A percentile compares a stretch with the other conserved stretches of the same genome.
Conservation (phyloP, 352 stramenopile genomes). For the Phytophthora ohioensis region DNA sequence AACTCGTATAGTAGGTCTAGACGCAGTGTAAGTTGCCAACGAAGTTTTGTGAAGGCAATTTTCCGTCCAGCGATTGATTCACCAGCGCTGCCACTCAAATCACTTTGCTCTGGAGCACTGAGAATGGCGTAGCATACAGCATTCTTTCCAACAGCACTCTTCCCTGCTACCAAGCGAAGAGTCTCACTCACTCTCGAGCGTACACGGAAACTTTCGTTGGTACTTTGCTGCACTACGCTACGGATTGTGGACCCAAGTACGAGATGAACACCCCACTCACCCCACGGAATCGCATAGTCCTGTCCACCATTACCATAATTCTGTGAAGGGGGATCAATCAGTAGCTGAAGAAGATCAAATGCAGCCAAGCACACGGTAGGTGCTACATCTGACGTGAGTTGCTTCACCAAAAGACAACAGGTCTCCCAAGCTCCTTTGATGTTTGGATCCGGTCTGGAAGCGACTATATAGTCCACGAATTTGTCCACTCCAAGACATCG, state of each 20-base stretch:
- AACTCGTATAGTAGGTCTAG: conserved; percentile 75
- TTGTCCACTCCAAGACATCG: conserved; percentile 67
- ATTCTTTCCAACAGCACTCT: conserved; percentile 62
- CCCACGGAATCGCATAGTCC: conserved; percentile 76
- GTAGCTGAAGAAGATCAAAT: conserved; percentile 64
- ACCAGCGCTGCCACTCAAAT: conserved; percentile 42
- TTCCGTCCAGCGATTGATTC: conserved; percentile 48
- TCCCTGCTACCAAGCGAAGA: conserved; percentile 54
- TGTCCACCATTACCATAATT: conserved; percentile 11
- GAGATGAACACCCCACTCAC: conserved; percentile 82
- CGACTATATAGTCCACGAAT: conserved; percentile 54
- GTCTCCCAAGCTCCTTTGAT: conserved; percentile 81
- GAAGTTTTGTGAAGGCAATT: conserved; percentile 59
- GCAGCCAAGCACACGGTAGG: conserved; percentile 59
- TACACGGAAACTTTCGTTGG: conserved; percentile 70
- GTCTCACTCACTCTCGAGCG: conserved; percentile 57
- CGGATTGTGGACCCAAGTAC: conserved; percentile 80
- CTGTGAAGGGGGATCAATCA: conserved; percentile 55
- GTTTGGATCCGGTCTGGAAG: conserved; percentile 39
- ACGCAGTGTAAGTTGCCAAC: conserved; percentile 69
- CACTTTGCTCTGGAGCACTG: conserved; percentile 67
- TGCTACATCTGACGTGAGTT: conserved; percentile 63
- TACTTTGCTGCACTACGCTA: conserved; percentile 76
- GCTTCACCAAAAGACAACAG: conserved; percentile 70
- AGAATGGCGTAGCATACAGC: conserved; percentile 79